Percentiles rank a stretch among this genome's conserved stretches.
Evolutionary conservation across 345 rosid species (phyloP).

Genomic region (Euphorbia lathyris): DNA sequence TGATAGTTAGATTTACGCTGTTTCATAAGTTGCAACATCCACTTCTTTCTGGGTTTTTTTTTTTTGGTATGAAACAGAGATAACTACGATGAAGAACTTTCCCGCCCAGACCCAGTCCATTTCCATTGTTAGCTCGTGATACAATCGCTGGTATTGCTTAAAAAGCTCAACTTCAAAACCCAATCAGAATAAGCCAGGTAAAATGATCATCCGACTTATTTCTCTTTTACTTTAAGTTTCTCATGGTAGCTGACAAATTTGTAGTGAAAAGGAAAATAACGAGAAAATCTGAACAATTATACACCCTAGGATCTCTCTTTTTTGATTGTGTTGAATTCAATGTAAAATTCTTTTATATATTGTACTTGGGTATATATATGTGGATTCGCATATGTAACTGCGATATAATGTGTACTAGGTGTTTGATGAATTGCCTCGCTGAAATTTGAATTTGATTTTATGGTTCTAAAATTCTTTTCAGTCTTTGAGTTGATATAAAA

Average conservation of each 20-base stretch:
- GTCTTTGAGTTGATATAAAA: conserved; percentile 5
- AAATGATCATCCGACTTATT: not conserved
- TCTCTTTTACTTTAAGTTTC: not conserved
- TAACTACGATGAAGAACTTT: not conserved
- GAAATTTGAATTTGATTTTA: conserved; percentile 7
- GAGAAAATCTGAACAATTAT: not conserved
- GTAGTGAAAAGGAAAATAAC: not conserved
- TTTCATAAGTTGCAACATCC: no score
- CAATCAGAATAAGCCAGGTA: not conserved
- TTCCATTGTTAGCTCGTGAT: not conserved
- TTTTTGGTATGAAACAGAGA: not conserved
- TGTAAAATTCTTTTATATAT: not conserved
- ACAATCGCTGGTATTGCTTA: not conserved
- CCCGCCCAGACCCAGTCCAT: not conserved
- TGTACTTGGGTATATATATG: not conserved
- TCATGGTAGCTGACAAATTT: not conserved
- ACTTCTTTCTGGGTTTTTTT: not conserved
- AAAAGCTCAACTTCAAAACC: not conserved
- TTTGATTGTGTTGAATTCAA: not conserved
- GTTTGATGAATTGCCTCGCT: conserved; percentile 44
- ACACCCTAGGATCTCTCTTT: not conserved
- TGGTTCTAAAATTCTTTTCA: not conserved
- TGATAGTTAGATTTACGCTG: no score
- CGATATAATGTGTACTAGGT: not conserved
- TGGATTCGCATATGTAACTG: not conserved